A percentile compares a stretch with the other conserved stretches of the same genome.
Evolutionary conservation across 768 basidiomycete species (phyloP).

Genomic region (Mycena belliarum): DNA sequence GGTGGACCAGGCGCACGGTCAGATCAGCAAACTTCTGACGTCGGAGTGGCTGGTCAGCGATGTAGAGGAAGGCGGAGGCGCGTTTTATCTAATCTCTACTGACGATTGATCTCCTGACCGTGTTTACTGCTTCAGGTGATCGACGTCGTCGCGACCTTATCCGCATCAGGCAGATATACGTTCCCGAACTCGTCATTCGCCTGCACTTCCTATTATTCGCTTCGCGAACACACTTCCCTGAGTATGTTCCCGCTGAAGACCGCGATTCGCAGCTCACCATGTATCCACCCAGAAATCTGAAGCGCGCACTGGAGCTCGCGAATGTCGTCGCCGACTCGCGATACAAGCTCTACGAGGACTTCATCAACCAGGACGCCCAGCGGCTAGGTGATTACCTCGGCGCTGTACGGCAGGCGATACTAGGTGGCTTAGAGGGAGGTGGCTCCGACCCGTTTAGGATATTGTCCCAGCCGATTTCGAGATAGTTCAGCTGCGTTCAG

Average conservation of each 20-base stretch:
- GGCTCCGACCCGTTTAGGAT: constrained; percentile 76
- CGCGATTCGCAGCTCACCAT: neutral
- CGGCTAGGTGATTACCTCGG: constrained; percentile 73
- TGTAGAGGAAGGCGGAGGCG: constrained; percentile 43
- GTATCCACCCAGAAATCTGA: constrained; percentile 61
- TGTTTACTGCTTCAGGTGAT: constrained; percentile 37
- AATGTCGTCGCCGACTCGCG: constrained; percentile 88
- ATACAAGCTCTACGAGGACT: constrained; percentile 84
- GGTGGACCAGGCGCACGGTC: constrained; percentile 64
- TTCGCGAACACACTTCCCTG: constrained; percentile 63
- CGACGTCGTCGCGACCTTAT: constrained; percentile 65
- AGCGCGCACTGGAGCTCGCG: constrained; percentile 72
- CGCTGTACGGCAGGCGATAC: constrained; percentile 67
- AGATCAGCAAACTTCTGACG: constrained; percentile 69
- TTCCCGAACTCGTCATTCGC: constrained; percentile 88
- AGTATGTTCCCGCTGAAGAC: constrained; percentile 43
- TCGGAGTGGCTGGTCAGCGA: constrained; percentile 76
- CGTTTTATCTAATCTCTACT: constrained; percentile 15
- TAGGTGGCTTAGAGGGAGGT: constrained; percentile 72
- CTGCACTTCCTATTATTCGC: constrained; percentile 72
- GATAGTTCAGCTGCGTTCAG: too few species aligned
- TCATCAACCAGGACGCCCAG: constrained; percentile 61
- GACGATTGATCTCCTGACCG: neutral
- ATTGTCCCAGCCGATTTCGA: constrained; percentile 20
- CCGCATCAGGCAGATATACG: constrained; percentile 84